A percentile compares a stretch with the other conserved stretches of the same genome.
Evolutionary conservation across 257 asterid genomes (phyloP).

Genomic region (Rehmannia glutinosa): DNA sequence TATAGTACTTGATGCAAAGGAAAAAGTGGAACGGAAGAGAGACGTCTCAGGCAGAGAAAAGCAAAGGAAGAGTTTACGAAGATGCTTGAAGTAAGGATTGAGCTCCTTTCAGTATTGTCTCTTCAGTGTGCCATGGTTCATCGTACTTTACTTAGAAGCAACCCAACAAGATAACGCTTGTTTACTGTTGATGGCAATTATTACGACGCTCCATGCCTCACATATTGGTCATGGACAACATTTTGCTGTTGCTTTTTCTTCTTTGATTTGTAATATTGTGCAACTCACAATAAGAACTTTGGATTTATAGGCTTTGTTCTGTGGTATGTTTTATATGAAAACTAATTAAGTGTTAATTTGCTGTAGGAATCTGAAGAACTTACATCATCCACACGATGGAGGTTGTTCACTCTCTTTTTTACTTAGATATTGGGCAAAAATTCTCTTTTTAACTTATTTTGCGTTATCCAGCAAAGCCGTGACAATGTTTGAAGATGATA

Average conservation of each 20-base stretch:
- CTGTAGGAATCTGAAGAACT: slow-evolving; percentile 85
- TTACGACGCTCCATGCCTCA: neutral
- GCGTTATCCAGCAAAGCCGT: slow-evolving; percentile 74
- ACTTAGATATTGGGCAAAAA: slow-evolving; percentile 4
- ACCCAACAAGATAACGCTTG: neutral
- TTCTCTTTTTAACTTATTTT: slow-evolving; percentile 18
- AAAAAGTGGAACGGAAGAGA: slow-evolving; percentile 94
- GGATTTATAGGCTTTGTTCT: neutral
- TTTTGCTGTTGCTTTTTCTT: neutral
- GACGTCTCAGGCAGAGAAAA: slow-evolving; percentile 82
- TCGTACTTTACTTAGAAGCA: slow-evolving; percentile 2
- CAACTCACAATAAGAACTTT: neutral
- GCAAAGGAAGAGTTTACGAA: slow-evolving; percentile 90
- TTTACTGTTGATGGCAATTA: slow-evolving; percentile 11
- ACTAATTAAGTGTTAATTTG: slow-evolving; percentile 25
- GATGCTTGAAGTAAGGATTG: slow-evolving; percentile 87
- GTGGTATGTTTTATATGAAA: neutral
- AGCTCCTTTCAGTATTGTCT: slow-evolving; percentile 8
- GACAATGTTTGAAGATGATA: slow-evolving; percentile 86
- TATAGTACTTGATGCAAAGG: slow-evolving; percentile 93
- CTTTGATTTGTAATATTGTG: neutral
- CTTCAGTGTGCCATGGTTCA: neutral
- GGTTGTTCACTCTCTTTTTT: slow-evolving; percentile 40
- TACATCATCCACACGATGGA: slow-evolving; percentile 89
- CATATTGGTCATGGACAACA: neutral